A percentile compares a stretch with the other conserved stretches of the same genome.
phyloP scores from a whole-genome alignment of 2,329 filamentous ascomycete genomes.

The Helicocarpus griseus region DNA sequence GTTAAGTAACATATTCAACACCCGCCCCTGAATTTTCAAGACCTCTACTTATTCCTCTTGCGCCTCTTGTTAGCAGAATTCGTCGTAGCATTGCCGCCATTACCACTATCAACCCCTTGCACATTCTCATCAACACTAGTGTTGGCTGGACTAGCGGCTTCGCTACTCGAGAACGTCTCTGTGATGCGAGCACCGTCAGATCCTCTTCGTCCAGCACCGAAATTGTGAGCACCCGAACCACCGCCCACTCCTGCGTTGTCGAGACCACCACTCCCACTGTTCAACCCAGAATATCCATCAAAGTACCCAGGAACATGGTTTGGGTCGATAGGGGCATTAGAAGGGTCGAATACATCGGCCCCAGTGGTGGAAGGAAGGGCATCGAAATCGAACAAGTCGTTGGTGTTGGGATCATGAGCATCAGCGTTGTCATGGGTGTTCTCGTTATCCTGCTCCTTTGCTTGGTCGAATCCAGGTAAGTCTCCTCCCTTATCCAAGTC shows the following conservation, averaged over 20 bases:
- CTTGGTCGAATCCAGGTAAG: slow-evolving; percentile 12
- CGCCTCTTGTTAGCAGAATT: neutral
- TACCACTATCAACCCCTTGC: slow-evolving; percentile 2
- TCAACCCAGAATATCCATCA: slow-evolving; percentile 24
- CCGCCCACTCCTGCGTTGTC: slow-evolving; percentile 4
- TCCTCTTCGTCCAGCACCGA: neutral
- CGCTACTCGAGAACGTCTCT: slow-evolving; percentile 37
- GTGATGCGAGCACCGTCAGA: slow-evolving; percentile 19
- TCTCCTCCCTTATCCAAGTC: slow-evolving; percentile 21
- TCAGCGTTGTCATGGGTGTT: neutral
- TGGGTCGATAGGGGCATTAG: slow-evolving; percentile 18
- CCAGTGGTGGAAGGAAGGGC: slow-evolving; percentile 22
- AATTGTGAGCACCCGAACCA: slow-evolving; percentile 1
- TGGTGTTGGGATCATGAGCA: slow-evolving; percentile 15
- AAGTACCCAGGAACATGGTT: slow-evolving; percentile 19
- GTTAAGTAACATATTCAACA: neutral
- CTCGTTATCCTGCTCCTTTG: neutral
- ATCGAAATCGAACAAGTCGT: slow-evolving; percentile 36
- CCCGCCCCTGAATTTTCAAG: neutral
- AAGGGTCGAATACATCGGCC: slow-evolving; percentile 15
- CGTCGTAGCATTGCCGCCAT: neutral
- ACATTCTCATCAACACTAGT: slow-evolving; percentile 22
- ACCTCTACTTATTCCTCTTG: neutral
- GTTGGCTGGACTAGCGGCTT: slow-evolving; percentile 32
- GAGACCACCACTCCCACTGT: slow-evolving; percentile 13